Evolutionary conservation across 306 rosid species (phyloP).

Genomic region (Cucurbita ficifolia): DNA sequence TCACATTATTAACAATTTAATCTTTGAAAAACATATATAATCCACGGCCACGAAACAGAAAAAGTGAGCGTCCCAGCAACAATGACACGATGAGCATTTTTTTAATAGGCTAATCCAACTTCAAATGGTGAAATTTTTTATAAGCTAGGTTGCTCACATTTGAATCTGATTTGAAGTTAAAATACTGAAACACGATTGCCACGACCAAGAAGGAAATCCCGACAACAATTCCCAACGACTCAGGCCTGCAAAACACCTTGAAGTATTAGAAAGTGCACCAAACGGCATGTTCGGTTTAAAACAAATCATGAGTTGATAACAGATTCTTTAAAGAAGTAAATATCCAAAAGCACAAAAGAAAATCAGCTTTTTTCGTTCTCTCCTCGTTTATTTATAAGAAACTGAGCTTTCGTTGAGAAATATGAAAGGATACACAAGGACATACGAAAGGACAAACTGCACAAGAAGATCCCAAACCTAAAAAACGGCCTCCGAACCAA

Average conservation of each 20-base stretch:
- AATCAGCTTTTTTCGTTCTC: not conserved
- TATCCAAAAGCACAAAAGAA: not conserved
- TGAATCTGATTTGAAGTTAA: conserved; percentile 83
- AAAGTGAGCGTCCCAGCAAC: not conserved
- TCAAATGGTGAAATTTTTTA: not conserved
- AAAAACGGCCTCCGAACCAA: too few species aligned
- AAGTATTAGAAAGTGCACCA: not conserved
- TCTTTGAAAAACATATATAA: not conserved
- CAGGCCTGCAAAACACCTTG: conserved; percentile 48
- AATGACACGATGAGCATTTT: not conserved
- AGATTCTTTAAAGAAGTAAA: not conserved
- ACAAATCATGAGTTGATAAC: not conserved
- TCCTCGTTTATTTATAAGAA: not conserved
- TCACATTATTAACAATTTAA: conserved; percentile 10
- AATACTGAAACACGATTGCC: conserved; percentile 74
- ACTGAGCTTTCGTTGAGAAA: too few species aligned
- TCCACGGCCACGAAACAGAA: not conserved
- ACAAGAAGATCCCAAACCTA: too few species aligned
- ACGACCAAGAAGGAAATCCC: conserved; percentile 74
- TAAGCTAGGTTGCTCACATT: conserved; percentile 32
- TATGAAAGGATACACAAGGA: too few species aligned
- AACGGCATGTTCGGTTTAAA: not conserved
- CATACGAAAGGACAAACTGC: too few species aligned
- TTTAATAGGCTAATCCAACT: not conserved
- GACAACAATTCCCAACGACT: conserved; percentile 83